Evolutionary conservation across 108 stramenopile genomes (phyloP), one percentile per base, ranked within the genome.

Genomic region (Fragilaria crotonensis): DNA sequence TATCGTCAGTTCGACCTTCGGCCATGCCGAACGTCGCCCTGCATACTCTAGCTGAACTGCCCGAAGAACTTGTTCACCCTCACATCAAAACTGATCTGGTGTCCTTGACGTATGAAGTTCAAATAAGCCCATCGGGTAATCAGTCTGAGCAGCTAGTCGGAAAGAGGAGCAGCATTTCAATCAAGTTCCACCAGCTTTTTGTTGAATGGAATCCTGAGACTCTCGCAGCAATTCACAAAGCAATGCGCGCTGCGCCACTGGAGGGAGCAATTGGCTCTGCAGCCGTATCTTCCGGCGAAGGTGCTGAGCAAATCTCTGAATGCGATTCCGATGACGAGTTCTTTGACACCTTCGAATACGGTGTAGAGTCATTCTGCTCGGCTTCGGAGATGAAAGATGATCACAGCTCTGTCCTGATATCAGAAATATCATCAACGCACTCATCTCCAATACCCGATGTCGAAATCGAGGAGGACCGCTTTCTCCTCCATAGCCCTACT

Each of bases 131-230:
- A 21, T 30, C 45, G 33, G 60, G 60, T 30, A 23, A 57, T 14
- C 49, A 55, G 3, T 5, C 29, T 0, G 49, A 23, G 32, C 27
- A 54, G 30, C 21, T 20, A 45, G 26, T 23, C 52, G 27, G 26
- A 28, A 4, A 29, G 29, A 62, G 31, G 17, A 55, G 69, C 45
- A 62, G 49, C 1, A 67, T 57, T 48, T 62, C 22, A 1, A 66
- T 87, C 28, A 33, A 56, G 23, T 87, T 83, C 55, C 58, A 87
- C 47, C 81, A 87, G 54, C 54, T 87, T 0, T 85, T 70, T 52
- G 63, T 85, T 45, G 84, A 90, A 46, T 90, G 89, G 89, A 90
- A 90, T 51, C 83, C 89, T 7, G 89, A 90, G 52, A 81, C 77
- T 28, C 46, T 90, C 22, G 82, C 83, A 30, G 66, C 66, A 41